Evolutionary conservation across 441 rosid genomes (phyloP), one percentile per base, ranked within the genome.

Genomic region (Arabidopsis lyrata): DNA sequence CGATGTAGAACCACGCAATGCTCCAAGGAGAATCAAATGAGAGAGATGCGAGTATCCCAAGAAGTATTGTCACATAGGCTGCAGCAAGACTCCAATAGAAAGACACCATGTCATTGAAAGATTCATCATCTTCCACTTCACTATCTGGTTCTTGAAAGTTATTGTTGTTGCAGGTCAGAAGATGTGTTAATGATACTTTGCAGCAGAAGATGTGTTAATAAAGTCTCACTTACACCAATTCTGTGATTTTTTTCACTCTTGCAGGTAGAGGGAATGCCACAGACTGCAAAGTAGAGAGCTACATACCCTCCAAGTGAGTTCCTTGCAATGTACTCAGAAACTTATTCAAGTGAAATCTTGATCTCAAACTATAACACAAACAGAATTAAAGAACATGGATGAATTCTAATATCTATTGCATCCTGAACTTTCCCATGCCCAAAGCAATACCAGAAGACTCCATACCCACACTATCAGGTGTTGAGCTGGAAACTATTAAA

Each of bases 221-320:
- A 11, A 75, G 13, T 60, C 48, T 36, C 1, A 1, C 97, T 90
- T 84, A 92, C 99, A 86, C 74, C 32, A 95, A 68, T 50, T 88
- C 88, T 12, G 83, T 84, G 78, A 92, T 78, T 80, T 86, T 89
- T 83, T 88, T 92, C 76, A 95, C 90, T 49, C 73, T 82, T 65
- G 78, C 65, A 11, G 99, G 97, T 38, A 95, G 81, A 68, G 99
- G 99, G 84, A 95, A 90, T 68, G 91, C 83, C 71, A 97, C 97
- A 5, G 97, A 97, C 99, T 18, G 99, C 93, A 65, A 90, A 87
- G 85, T 86, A 90, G 24, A 92, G 75, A 6, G 97, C 93, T 31
- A 92, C 96, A 57, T 80, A 92, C 70, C 99, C 97, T 81, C 99
- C 99, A 6, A 95, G 91, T 0, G 97, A 95, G 81, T 92, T 95